Conservation (phyloP, 495 filamentous ascomycete genomes). For the Aspergillus funiculosus region DNA sequence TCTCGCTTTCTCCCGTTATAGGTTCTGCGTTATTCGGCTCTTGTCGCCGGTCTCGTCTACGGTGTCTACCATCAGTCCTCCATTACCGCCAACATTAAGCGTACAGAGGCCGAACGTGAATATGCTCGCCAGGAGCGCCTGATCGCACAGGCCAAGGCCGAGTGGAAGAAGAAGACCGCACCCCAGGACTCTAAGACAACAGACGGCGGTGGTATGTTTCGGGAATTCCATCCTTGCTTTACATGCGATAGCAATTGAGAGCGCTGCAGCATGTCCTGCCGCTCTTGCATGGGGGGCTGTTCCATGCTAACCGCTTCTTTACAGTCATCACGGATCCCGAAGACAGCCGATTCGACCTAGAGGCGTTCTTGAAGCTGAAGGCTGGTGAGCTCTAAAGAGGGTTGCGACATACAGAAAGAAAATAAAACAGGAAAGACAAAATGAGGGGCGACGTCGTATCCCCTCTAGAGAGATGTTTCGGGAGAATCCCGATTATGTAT, state of each 20-base stretch:
- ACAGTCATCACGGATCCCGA: conserved; percentile 78
- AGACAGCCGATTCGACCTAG: conserved; percentile 84
- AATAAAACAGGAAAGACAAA: conserved; percentile 22
- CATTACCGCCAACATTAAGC: conserved; percentile 60
- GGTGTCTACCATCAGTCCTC: conserved; percentile 84
- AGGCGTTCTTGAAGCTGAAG: conserved; percentile 69
- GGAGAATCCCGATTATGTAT: conserved; percentile 42
- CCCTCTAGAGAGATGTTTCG: conserved; percentile 37
- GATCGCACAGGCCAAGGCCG: conserved; percentile 86
- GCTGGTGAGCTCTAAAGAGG: conserved; percentile 47
- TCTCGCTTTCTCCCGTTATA: conserved; percentile 36
- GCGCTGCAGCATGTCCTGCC: not conserved
- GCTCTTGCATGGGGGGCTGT: not conserved
- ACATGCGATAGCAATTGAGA: not conserved
- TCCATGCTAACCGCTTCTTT: conserved; percentile 21
- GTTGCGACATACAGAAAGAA: conserved; percentile 20
- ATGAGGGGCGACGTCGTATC: conserved; percentile 30
- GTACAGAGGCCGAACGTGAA: conserved; percentile 63
- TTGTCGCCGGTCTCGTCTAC: conserved; percentile 82
- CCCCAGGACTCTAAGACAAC: conserved; percentile 43
- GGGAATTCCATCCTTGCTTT: not conserved
- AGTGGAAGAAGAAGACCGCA: conserved; percentile 71
- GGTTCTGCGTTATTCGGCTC: conserved; percentile 93
- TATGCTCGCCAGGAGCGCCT: conserved; percentile 80
- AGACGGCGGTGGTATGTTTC: conserved; percentile 54